These are phyloP conservation scores for Fomitopsis palustris DNA, from an alignment of 1,284 basidiomycete genomes.

Conservation along the genomic window DNA sequence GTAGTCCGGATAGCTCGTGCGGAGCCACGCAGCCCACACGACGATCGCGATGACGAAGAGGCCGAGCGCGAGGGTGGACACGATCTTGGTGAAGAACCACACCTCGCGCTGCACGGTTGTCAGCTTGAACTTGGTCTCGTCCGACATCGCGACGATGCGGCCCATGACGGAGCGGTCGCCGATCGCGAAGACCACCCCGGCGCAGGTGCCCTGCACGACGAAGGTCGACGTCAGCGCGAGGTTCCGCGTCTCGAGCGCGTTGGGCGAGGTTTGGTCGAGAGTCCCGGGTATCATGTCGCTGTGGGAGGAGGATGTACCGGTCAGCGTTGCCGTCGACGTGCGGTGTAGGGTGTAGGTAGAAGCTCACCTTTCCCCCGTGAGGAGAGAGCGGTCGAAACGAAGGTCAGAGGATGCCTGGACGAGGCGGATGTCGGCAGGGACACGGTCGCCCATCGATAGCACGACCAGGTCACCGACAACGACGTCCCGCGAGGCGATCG, in stretches of 20 bases:
- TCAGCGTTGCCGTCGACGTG: neutral
- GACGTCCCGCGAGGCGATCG: slow-evolving; percentile 27
- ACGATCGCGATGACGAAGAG: slow-evolving; percentile 40
- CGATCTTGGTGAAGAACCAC: slow-evolving; percentile 47
- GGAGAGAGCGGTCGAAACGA: slow-evolving; percentile 59
- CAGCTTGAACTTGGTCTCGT: slow-evolving; percentile 43
- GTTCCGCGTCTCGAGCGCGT: slow-evolving; percentile 61
- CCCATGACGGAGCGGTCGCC: slow-evolving; percentile 61
- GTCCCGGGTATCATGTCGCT: slow-evolving; percentile 49
- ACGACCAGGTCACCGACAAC: slow-evolving; percentile 29
- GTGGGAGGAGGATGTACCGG: too few species aligned
- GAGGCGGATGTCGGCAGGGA: slow-evolving; percentile 50
- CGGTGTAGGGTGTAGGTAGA: neutral
- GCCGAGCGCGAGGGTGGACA: slow-evolving; percentile 37
- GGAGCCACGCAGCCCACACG: slow-evolving; percentile 44
- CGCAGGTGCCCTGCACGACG: slow-evolving; percentile 52
- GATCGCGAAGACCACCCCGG: slow-evolving; percentile 56
- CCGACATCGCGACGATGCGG: slow-evolving; percentile 55
- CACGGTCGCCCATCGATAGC: slow-evolving; percentile 37
- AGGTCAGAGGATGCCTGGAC: slow-evolving; percentile 46
- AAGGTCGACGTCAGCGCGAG: slow-evolving; percentile 54
- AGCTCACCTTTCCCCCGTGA: slow-evolving; percentile 52
- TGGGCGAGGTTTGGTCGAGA: slow-evolving; percentile 48
- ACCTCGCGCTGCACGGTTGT: slow-evolving; percentile 47
- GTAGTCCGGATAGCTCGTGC: slow-evolving; percentile 33